Conservation (phyloP, 2,329 filamentous ascomycete genomes). For the Claviceps fusiformis region DNA sequence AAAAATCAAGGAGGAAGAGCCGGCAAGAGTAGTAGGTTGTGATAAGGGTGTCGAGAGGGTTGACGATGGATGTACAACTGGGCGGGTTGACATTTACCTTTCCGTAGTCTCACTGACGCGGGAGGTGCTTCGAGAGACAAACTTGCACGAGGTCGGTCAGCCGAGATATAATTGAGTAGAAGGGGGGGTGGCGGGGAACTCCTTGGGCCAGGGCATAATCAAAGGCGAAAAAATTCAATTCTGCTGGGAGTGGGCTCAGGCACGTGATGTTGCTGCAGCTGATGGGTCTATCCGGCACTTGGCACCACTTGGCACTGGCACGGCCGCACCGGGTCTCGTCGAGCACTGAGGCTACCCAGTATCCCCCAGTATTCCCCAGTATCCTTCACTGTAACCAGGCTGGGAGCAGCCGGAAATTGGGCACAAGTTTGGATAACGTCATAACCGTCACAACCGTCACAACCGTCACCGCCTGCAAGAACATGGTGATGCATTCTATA, state of each 20-base stretch:
- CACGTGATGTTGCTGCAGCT: slow-evolving; percentile 20
- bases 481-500: background rate
- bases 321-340: too few species aligned
- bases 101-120: slow-evolving; percentile 14
- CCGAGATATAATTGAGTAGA: slow-evolving; percentile 25
- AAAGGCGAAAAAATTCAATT: slow-evolving; percentile 32
- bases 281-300: background rate
- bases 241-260: slow-evolving; percentile 17
- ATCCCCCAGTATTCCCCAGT: too few species aligned
- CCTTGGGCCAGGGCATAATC: slow-evolving; percentile 20
- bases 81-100: slow-evolving; percentile 10
- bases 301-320: too few species aligned
- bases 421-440: slow-evolving; percentile 9
- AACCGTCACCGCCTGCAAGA: slow-evolving; percentile 10
- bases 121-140: slow-evolving; percentile 21
- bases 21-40: background rate
- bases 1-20: background rate
- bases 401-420: background rate
- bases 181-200: slow-evolving; percentile 29
- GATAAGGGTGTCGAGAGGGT: slow-evolving; percentile 3
- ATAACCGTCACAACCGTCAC: slow-evolving; percentile 9
- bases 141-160: slow-evolving; percentile 21
- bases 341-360: too few species aligned
- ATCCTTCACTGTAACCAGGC: too few species aligned
- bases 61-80: slow-evolving; percentile 11